Conservation (phyloP, 345 rosid genomes). For the Gossypioides kirkii region DNA sequence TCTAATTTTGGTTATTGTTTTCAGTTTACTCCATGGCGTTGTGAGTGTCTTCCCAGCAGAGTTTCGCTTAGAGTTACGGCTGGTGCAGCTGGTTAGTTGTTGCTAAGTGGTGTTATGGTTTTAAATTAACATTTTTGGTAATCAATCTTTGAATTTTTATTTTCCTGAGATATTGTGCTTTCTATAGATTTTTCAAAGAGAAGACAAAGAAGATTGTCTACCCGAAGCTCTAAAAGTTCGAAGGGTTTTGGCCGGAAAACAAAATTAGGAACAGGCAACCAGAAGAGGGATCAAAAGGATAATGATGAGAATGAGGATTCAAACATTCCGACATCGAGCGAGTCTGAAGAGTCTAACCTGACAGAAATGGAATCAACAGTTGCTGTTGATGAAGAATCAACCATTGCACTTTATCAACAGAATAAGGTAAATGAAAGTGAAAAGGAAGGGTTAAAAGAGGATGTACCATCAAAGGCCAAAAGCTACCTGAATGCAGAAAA, state of each 20-base stretch:
- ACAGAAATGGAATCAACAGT: slow-evolving; percentile 21
- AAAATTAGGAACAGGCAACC: slow-evolving; percentile 38
- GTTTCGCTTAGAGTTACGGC: slow-evolving; percentile 44
- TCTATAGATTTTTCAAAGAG: slow-evolving; percentile 62
- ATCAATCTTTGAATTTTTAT: not conserved
- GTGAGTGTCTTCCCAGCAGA: slow-evolving; percentile 28
- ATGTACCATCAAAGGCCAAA: slow-evolving; percentile 11
- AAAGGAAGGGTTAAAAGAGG: slow-evolving; percentile 19
- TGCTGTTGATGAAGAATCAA: slow-evolving; percentile 30
- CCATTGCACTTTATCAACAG: slow-evolving; percentile 22
- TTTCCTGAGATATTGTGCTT: not conserved
- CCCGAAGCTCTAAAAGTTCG: slow-evolving; percentile 42
- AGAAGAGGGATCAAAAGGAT: slow-evolving; percentile 41
- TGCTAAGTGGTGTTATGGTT: not conserved
- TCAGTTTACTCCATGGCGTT: slow-evolving; percentile 49
- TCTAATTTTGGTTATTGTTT: slow-evolving; percentile 20
- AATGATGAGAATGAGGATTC: slow-evolving; percentile 39
- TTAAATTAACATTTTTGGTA: slow-evolving; percentile 9
- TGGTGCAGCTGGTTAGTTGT: slow-evolving; percentile 43
- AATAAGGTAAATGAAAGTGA: slow-evolving; percentile 23
- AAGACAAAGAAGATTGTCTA: slow-evolving; percentile 46
- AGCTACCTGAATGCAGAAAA: slow-evolving; percentile 24
- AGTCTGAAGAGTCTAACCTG: slow-evolving; percentile 11
- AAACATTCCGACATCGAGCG: slow-evolving; percentile 15
- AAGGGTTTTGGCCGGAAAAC: slow-evolving; percentile 49